Conservation (phyloP, 371 early-diverging fungal genomes). For the Capillidium heterosporum region DNA sequence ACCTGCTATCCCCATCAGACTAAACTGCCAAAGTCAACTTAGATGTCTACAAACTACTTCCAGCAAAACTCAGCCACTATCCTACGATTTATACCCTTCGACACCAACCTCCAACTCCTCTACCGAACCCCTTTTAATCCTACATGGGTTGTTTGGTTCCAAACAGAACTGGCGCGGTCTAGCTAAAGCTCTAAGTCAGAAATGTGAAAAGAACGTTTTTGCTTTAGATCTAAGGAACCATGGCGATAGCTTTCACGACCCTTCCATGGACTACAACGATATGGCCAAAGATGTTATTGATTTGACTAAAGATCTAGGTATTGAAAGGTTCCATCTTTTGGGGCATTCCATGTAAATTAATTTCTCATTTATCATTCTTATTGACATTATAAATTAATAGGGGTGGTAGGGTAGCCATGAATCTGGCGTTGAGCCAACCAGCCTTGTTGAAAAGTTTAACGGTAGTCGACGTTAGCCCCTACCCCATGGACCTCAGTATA, state of each 20-base stretch:
- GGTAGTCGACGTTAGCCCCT: slow-evolving; percentile 78
- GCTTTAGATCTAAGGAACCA: slow-evolving; percentile 83
- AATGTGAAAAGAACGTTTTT: slow-evolving; percentile 36
- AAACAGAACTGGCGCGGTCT: slow-evolving; percentile 87
- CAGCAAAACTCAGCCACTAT: too few species aligned
- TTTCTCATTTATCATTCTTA: neutral
- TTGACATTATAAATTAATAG: slow-evolving; percentile 13
- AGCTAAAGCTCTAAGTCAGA: slow-evolving; percentile 43
- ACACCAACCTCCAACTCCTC: too few species aligned
- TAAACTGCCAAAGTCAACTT: too few species aligned
- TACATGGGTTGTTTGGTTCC: slow-evolving; percentile 87
- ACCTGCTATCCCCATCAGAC: too few species aligned
- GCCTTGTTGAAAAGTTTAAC: slow-evolving; percentile 39
- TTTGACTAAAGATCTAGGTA: neutral
- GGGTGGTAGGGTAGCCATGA: slow-evolving; percentile 88
- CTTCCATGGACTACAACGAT: slow-evolving; percentile 40
- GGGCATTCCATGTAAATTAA: neutral
- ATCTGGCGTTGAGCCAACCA: slow-evolving; percentile 38
- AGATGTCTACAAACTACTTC: too few species aligned
- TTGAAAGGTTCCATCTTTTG: neutral
- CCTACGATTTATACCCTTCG: neutral
- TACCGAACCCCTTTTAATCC: slow-evolving; percentile 40
- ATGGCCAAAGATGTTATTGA: slow-evolving; percentile 62
- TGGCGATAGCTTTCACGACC: slow-evolving; percentile 66
- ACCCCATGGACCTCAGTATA: slow-evolving; percentile 20